Percentiles rank a stretch among this genome's conserved stretches.
These are phyloP conservation scores for Leishmania arabica DNA, from an alignment of 208 protist genomes.

Conservation along the genomic window DNA sequence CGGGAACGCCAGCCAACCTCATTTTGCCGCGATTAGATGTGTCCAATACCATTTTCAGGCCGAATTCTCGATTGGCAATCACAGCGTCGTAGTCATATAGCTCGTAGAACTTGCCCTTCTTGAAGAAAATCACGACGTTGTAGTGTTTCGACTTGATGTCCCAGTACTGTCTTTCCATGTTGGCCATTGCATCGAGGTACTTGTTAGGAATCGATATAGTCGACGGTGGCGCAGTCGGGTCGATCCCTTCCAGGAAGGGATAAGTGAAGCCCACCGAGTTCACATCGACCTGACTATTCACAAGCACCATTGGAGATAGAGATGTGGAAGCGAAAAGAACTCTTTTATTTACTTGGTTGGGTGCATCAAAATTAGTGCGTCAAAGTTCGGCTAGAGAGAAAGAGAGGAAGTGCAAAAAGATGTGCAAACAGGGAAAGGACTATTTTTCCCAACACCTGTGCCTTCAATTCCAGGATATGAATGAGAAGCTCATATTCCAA, in stretches of 20 bases:
- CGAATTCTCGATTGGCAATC: conserved; percentile 91
- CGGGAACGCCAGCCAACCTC: conserved; percentile 93
- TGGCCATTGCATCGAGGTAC: conserved; percentile 80
- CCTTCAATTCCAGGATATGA: neutral
- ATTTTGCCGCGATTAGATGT: conserved; percentile 90
- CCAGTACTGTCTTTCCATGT: conserved; percentile 97
- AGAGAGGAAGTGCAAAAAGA: neutral
- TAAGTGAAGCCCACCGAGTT: conserved; percentile 67
- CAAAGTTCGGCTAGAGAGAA: neutral
- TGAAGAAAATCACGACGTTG: conserved; percentile 96
- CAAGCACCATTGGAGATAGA: neutral
- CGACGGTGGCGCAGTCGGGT: conserved; percentile 49
- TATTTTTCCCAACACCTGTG: neutral
- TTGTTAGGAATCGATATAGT: conserved; percentile 82
- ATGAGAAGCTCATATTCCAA: neutral
- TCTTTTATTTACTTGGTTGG: neutral
- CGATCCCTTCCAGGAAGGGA: conserved; percentile 74
- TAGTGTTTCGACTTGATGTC: conserved; percentile 93
- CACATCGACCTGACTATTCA: conserved; percentile 18
- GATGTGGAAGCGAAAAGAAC: neutral
- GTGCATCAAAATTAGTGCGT: neutral
- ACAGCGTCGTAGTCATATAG: conserved; percentile 95
- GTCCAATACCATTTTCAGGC: conserved; percentile 93
- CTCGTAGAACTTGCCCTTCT: conserved; percentile 97
- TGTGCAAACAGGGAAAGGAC: neutral